These are phyloP conservation scores for Paraglomus brasilianum DNA, from an alignment of 192 early-diverging fungal species.

Conservation along the genomic window DNA sequence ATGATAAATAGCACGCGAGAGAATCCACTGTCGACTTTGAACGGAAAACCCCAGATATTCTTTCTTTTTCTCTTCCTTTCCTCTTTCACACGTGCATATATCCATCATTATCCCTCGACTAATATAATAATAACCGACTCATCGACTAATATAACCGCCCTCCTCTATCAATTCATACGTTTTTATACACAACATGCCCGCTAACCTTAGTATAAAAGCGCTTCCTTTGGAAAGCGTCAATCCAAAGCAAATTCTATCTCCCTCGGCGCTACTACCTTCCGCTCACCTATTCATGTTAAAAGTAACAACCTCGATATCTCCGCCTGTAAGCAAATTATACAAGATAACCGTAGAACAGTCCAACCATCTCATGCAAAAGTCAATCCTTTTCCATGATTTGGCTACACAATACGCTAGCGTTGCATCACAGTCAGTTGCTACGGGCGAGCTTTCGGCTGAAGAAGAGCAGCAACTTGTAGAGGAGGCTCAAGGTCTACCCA, in stretches of 20 bases:
- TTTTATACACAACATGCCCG: background rate
- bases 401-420: conserved; percentile 5
- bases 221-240: conserved; percentile 1
- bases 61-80: too few species aligned
- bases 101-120: too few species aligned
- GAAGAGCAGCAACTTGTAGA: background rate
- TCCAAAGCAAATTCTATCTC: conserved; percentile 5
- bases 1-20: too few species aligned
- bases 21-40: too few species aligned
- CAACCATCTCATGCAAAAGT: conserved; percentile 27
- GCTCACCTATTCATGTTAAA: conserved; percentile 6
- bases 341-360: conserved; percentile 27
- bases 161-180: too few species aligned
- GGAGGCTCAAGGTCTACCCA: conserved; percentile 26
- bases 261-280: conserved; percentile 8
- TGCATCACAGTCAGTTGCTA: background rate
- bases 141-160: too few species aligned
- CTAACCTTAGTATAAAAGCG: conserved; percentile 13
- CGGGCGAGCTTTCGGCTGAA: background rate
- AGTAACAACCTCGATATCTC: background rate
- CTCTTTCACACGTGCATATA: too few species aligned
- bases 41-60: too few species aligned
- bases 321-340: background rate
- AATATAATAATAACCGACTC: too few species aligned
- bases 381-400: conserved; percentile 13